Conservation (phyloP, 2,329 filamentous ascomycete species). For the Biscogniauxia marginata region DNA sequence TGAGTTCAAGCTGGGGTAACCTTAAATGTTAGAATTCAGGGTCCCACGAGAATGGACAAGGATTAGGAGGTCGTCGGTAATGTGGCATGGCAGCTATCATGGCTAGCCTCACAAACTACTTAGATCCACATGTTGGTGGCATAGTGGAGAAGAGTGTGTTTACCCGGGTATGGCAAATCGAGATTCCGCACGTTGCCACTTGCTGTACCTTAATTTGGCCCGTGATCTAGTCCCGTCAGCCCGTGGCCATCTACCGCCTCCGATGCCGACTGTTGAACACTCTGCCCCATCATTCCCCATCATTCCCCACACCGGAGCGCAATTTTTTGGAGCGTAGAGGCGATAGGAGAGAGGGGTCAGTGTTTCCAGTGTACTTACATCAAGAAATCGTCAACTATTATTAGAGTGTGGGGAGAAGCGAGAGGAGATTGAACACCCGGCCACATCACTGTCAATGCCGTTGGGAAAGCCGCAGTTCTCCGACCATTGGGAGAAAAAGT, state of each 20-base stretch:
- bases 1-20: not conserved
- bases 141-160: slow-evolving; percentile 18
- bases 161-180: slow-evolving; percentile 25
- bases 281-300: not conserved
- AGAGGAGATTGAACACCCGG: not conserved
- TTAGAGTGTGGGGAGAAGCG: slow-evolving; percentile 9
- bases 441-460: slow-evolving; percentile 9
- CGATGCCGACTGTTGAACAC: slow-evolving; percentile 26
- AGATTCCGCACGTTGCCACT: slow-evolving; percentile 22
- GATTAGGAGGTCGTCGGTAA: not conserved
- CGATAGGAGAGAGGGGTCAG: slow-evolving; percentile 1
- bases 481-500: not conserved
- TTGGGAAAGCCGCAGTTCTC: slow-evolving; percentile 17
- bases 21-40: not conserved
- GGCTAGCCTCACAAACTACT: not conserved
- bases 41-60: not conserved
- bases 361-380: not conserved
- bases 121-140: slow-evolving; percentile 3
- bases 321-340: slow-evolving; percentile 3
- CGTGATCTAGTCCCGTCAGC: slow-evolving; percentile 14
- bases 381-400: not conserved
- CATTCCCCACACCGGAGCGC: slow-evolving; percentile 19
- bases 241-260: slow-evolving; percentile 28
- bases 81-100: not conserved
- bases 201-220: slow-evolving; percentile 9